Evolutionary conservation across 1,284 basidiomycete species (phyloP).

Genomic region (Irpex rosettiformis): DNA sequence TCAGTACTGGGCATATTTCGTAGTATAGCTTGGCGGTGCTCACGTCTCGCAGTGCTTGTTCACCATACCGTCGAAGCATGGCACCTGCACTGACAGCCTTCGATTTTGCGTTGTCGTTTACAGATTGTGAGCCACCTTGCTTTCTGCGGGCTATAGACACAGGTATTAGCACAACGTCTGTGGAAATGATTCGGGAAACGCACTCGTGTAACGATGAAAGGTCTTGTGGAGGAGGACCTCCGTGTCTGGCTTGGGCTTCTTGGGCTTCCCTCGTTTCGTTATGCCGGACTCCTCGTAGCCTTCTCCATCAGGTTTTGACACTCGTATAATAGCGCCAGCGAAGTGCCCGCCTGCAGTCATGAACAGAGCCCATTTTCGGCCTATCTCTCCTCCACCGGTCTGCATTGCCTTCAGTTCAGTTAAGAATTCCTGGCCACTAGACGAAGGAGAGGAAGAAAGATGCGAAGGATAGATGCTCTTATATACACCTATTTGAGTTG

Average conservation of each 20-base stretch:
- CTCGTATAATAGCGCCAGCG: constrained; percentile 84
- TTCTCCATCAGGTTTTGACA: constrained; percentile 50
- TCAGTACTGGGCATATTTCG: neutral
- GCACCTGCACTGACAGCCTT: constrained; percentile 95
- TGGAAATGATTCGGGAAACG: constrained; percentile 21
- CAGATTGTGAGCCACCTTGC: constrained; percentile 93
- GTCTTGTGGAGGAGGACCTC: constrained; percentile 92
- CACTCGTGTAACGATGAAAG: constrained; percentile 98
- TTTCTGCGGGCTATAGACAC: constrained; percentile 80
- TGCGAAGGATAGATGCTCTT: constrained; percentile 61
- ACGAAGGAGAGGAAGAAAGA: constrained; percentile 28
- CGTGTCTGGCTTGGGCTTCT: constrained; percentile 60
- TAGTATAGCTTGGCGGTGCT: too few species aligned
- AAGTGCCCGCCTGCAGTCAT: constrained; percentile 99
- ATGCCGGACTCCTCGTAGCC: constrained; percentile 35
- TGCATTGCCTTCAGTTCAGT: constrained; percentile 69
- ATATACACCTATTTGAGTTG: constrained; percentile 90
- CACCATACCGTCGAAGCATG: constrained; percentile 91
- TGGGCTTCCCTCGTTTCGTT: constrained; percentile 56
- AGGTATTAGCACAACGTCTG: neutral
- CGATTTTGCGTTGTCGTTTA: constrained; percentile 92
- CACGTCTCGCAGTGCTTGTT: constrained; percentile 90
- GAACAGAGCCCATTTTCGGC: constrained; percentile 88
- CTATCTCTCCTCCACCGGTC: constrained; percentile 43
- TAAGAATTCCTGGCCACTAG: constrained; percentile 39